Evolutionary conservation across 2,329 filamentous ascomycete genomes (phyloP), one percentile per base, ranked within the genome.

Genomic region (Penicillium capsulatum): DNA sequence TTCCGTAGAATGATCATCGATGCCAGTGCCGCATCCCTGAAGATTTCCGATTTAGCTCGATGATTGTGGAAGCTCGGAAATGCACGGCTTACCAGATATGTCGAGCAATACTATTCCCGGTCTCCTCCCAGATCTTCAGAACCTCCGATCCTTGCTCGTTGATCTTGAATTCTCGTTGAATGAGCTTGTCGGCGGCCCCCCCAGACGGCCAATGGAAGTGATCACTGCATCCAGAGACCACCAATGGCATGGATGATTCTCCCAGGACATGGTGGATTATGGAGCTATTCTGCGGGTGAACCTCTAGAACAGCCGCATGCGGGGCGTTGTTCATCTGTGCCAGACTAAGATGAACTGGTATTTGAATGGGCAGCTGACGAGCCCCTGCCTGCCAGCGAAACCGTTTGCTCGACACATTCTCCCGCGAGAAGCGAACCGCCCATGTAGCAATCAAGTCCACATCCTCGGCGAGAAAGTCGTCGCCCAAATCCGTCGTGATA

Each of bases 41-140:
- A 39, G 15, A 31, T 34, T 7, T 13, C 11, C n/a, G 15, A 16
- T 34, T 20, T 15, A 19, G n/a, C 6, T 7, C 11, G 6, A 14
- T 7, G 5, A 28, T n/a, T 4, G 6, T 7, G 6, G 5, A 28
- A 11, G 11, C 6, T 28, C 10, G 11, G 4, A 14, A 28, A 24
- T 29, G 3, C 2, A 7, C 5, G 30, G 38, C 63, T 57, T 69
- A 82, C 83, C 83, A 86, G 34, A 86, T 71, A 65, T 86, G 83
- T 29, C 81, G 70, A 4, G 83, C 83, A 54, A 86, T 86, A 57
- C 80, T 84, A 54, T 86, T 82, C 3, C 82, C 81, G 0, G 80
- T 83, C 54, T 86, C 83, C 58, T 86, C 83, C 69, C 77, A 81
- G 31, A 86, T 75, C 22, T 62, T 61, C 7, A 81, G 51, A 4